Base-by-base conservation (phyloP, 805 yeast species). In the Myxozyma neglecta region DNA sequence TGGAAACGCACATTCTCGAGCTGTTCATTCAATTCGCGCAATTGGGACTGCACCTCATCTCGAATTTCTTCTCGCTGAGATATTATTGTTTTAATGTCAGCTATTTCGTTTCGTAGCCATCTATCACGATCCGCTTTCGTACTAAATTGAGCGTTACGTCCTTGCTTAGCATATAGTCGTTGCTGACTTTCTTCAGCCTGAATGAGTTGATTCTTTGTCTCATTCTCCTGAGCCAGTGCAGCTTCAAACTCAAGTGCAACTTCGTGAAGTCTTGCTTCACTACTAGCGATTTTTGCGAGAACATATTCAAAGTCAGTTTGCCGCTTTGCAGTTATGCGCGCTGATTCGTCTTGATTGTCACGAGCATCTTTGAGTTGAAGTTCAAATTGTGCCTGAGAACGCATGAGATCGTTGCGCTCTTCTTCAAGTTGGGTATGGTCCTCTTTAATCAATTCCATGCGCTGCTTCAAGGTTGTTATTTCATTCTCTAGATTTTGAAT, bases 151-250 rank as follows among this genome's bases (percentile, higher is more conserved):
- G 84, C 79, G 60, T 81, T 82, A 54, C 91, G 83, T 46, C 88
- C 89, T 68, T 85, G 88, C 70, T 90, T 92, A 7, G 88, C 78
- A 53, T 87, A 82, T 4, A 92, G 72, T n/a, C 60, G 62, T 13
- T 79, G 74, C 47, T 55, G 59, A 18, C 52, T 18, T 8, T 43
- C 62, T 32, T 63, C 64, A 3, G 71, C 62, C 8, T 65, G 61
- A 0, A 18, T 24, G 20, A 69, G 61, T 7, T 44, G 43, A 51
- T 53, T n/a, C 53, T 66, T 60, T 36, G 52, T 53, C 50, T 64
- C 68, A 29, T 56, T 48, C 40, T 63, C 67, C 13, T 51, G 50
- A 16, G 46, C 51, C 6, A 57, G 29, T 3, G 61, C 61, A 16
- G 61, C 65, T 13, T 59, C 60, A 35, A 61, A 65, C n/a, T 53